phyloP scores from a whole-genome alignment of 2,329 filamentous ascomycete species.

The Diaporthe ampelina region DNA sequence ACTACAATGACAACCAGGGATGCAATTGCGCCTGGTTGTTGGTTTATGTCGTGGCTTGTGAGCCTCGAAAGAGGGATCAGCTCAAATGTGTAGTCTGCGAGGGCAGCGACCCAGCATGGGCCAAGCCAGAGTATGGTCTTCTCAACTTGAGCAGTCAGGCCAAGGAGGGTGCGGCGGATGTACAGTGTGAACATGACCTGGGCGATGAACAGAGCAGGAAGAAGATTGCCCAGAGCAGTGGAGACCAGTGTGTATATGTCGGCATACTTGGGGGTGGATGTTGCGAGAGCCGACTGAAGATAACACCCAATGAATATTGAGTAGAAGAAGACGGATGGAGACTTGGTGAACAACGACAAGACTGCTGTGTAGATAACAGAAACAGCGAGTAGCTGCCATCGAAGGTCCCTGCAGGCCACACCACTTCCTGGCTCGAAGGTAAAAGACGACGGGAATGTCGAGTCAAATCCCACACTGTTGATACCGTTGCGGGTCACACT shows the following conservation, averaged over 20 bases:
- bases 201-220: slow-evolving; percentile 78
- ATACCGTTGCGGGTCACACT: slow-evolving; percentile 67
- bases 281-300: slow-evolving; percentile 56
- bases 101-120: slow-evolving; percentile 77
- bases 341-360: slow-evolving; percentile 76
- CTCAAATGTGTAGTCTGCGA: slow-evolving; percentile 84
- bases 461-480: slow-evolving; percentile 74
- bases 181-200: slow-evolving; percentile 77
- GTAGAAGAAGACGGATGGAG: slow-evolving; percentile 74
- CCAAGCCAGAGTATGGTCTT: slow-evolving; percentile 80
- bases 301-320: slow-evolving; percentile 59
- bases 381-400: slow-evolving; percentile 76
- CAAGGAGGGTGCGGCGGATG: slow-evolving; percentile 68
- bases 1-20: slow-evolving; percentile 76
- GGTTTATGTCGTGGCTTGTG: slow-evolving; percentile 77
- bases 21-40: slow-evolving; percentile 77
- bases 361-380: slow-evolving; percentile 75
- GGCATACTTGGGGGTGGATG: slow-evolving; percentile 78
- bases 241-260: slow-evolving; percentile 73
- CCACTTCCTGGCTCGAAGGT: slow-evolving; percentile 65
- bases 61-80: slow-evolving; percentile 80
- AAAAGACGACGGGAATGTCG: slow-evolving; percentile 80
- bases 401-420: slow-evolving; percentile 60
- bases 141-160: slow-evolving; percentile 74
- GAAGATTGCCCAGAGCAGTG: slow-evolving; percentile 64